Percentiles rank a stretch among this genome's conserved stretches.
phyloP scores from a whole-genome alignment of 2,329 filamentous ascomycete species.

The Thielaviopsis euricoi region DNA sequence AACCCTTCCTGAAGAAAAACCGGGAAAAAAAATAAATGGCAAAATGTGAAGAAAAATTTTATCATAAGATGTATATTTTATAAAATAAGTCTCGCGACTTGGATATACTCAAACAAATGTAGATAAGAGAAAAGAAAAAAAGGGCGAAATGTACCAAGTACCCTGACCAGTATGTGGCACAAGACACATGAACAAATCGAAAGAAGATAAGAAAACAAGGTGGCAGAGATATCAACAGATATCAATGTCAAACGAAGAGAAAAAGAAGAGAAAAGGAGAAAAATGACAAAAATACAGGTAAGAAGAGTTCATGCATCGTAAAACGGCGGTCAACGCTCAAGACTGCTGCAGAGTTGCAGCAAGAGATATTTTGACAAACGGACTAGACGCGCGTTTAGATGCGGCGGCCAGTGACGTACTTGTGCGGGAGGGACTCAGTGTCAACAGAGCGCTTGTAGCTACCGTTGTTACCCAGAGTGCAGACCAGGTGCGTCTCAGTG shows the following conservation, averaged over 20 bases:
- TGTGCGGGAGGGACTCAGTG: slow-evolving; percentile 5
- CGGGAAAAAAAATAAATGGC: too few species aligned
- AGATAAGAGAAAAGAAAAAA: too few species aligned
- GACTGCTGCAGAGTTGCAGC: not conserved
- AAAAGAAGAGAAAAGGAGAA: not conserved
- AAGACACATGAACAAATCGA: too few species aligned
- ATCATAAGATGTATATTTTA: too few species aligned
- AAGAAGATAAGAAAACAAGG: too few species aligned
- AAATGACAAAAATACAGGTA: not conserved
- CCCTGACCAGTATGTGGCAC: too few species aligned
- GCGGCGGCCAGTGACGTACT: slow-evolving; percentile 8
- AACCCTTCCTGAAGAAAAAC: too few species aligned
- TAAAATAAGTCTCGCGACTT: too few species aligned
- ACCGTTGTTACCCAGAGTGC: slow-evolving; percentile 26
- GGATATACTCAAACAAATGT: too few species aligned
- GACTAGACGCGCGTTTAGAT: not conserved
- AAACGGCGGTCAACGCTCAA: not conserved
- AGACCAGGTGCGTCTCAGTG: slow-evolving; percentile 30
- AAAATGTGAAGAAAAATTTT: too few species aligned
- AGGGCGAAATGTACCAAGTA: too few species aligned
- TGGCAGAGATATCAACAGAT: not conserved
- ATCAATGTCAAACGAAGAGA: not conserved
- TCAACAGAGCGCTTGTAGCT: slow-evolving; percentile 11
- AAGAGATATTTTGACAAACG: not conserved
- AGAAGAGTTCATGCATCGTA: slow-evolving; percentile 9